A percentile compares a stretch with the other conserved stretches of the same genome.
Conservation (phyloP, 176 grass and related monocot species). For the Tillandsia fasciculata region DNA sequence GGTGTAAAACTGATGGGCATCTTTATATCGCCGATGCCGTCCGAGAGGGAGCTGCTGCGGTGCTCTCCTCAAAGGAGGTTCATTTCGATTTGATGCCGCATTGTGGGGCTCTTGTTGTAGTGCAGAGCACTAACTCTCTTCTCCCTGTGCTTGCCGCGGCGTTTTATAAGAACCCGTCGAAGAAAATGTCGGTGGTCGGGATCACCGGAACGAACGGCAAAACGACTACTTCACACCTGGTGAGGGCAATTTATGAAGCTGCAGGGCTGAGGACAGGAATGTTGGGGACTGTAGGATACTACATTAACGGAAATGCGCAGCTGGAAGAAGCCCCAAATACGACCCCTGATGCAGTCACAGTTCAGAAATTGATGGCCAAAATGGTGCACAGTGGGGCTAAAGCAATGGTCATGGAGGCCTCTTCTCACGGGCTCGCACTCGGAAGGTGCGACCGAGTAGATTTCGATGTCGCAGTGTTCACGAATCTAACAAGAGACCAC, state of each 20-base stretch:
- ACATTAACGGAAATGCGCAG: conserved; percentile 12
- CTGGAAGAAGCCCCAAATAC: conserved; percentile 13
- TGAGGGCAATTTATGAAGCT: conserved; percentile 23
- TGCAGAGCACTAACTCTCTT: conserved; percentile 7
- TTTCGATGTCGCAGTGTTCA: conserved; percentile 24
- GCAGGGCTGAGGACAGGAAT: conserved; percentile 21
- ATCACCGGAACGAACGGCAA: conserved; percentile 20
- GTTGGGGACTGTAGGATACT: conserved; percentile 16
- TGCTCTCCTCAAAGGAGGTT: conserved; percentile 21
- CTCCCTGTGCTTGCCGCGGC: conserved; percentile 19
- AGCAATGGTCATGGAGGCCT: conserved; percentile 20
- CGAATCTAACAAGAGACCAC: conserved; percentile 14
- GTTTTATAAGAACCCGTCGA: conserved; percentile 22
- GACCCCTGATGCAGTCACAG: conserved; percentile 4
- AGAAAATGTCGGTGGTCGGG: conserved; percentile 18
- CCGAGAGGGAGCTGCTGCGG: conserved; percentile 14
- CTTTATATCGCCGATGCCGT: conserved; percentile 14
- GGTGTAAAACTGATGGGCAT: conserved; percentile 16
- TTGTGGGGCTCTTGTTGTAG: conserved; percentile 23
- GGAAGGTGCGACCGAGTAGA: conserved; percentile 16
- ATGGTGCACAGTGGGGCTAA: conserved; percentile 25
- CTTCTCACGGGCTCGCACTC: conserved; percentile 10
- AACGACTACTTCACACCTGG: conserved; percentile 14
- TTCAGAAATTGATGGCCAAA: conserved; percentile 24
- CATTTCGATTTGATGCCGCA: conserved; percentile 17